phyloP scores from a whole-genome alignment of 2,329 filamentous ascomycete genomes.

The Claviceps capensis region DNA sequence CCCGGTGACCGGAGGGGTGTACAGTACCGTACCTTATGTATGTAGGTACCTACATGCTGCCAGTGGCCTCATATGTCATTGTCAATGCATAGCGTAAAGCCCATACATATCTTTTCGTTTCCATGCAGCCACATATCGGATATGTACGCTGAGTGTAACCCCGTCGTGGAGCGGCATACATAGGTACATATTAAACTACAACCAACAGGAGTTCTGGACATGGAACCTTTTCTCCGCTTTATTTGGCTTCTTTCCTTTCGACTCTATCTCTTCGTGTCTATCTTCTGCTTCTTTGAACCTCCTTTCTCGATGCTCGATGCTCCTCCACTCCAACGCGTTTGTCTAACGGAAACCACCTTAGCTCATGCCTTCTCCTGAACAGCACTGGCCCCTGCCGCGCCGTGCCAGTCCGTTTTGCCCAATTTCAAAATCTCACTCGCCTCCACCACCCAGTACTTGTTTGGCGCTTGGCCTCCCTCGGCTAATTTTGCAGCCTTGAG shows the following conservation, averaged over 20 bases:
- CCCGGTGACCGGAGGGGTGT: background rate
- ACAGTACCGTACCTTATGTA: background rate
- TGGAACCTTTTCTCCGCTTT: background rate
- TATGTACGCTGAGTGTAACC: background rate
- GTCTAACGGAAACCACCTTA: no score
- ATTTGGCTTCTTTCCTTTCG: background rate
- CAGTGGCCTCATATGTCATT: no score
- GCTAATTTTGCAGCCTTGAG: slow-evolving; percentile 46
- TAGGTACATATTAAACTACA: background rate
- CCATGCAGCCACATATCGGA: background rate
- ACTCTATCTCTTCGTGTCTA: background rate
- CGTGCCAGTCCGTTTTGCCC: slow-evolving; percentile 45
- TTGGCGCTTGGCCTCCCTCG: slow-evolving; percentile 42
- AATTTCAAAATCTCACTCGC: slow-evolving; percentile 50
- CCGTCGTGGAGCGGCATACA: background rate
- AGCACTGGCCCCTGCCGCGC: background rate
- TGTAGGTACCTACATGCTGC: background rate
- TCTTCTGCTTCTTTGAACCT: background rate
- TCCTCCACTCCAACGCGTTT: no score
- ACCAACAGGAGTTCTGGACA: background rate
- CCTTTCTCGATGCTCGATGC: no score
- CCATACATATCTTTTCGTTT: no score
- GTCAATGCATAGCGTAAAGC: no score
- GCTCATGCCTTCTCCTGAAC: background rate
- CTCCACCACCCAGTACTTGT: slow-evolving; percentile 47